Evolutionary conservation across 2,329 filamentous ascomycete species (phyloP).

Genomic region (Penicillium sp.): DNA sequence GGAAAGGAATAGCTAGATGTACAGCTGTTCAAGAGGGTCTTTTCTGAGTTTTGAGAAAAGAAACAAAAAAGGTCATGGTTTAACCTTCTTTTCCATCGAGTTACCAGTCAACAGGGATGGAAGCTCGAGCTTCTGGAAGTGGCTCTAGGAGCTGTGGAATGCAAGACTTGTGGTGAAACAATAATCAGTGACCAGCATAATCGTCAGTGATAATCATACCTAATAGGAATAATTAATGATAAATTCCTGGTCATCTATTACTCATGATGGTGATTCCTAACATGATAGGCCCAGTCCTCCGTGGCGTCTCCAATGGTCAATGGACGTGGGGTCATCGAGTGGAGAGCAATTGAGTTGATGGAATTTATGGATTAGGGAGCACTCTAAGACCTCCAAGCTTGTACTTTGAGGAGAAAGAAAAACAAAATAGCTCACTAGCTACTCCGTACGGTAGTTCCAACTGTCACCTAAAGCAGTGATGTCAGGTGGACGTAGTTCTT

Average conservation of each 20-base stretch:
- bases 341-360: slow-evolving; percentile 12
- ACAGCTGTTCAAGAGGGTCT: not conserved
- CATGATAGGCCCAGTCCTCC: not conserved
- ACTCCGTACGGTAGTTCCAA: no score
- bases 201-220: slow-evolving; percentile 3
- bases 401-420: no score
- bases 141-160: slow-evolving; percentile 15
- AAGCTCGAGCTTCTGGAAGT: slow-evolving; percentile 14
- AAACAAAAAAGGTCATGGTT: not conserved
- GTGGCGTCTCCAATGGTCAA: slow-evolving; percentile 10
- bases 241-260: not conserved
- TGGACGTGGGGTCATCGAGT: slow-evolving; percentile 5
- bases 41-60: not conserved
- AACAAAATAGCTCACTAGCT: no score
- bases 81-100: not conserved
- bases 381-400: not conserved
- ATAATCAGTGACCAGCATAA: not conserved
- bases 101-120: not conserved
- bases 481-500: slow-evolving; percentile 15
- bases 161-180: slow-evolving; percentile 21
- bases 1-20: not conserved
- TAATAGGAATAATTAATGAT: not conserved
- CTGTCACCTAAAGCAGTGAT: slow-evolving; percentile 4
- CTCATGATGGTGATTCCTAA: not conserved
- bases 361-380: not conserved